Base-by-base conservation (phyloP, 108 stramenopile genomes). In the Hondaea fermentalgiana region DNA sequence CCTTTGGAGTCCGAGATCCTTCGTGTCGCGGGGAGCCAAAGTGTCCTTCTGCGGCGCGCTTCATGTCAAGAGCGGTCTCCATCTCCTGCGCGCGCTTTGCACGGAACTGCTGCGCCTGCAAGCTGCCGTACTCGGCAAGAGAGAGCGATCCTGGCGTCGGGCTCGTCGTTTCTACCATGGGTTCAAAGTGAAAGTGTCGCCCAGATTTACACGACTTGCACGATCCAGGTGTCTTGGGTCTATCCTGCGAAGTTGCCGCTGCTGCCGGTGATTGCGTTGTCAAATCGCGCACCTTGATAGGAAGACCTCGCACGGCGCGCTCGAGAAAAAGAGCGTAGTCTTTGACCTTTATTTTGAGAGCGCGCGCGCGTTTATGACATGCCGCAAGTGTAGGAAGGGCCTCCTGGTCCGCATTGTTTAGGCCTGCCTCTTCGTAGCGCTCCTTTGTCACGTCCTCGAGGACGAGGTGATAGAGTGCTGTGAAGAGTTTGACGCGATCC, bases 101-200 rank as follows among this genome's bases (percentile, higher is more conserved):
- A 2, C 76, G 45, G 51, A 83, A 83, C 0, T 16, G n/a, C 51
- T 53, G 45, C 6, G 76, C 76, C 51, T 83, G 76, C 6, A 83
- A 35, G 51, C 76, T 83, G 17, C 76, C 76, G 51, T 83, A 83
- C 76, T 83, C 76, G 19, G 76, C 76, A 16, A 83, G 76, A 14
- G 76, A 83, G 49, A 83, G 76, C n/a, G n/a, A 25, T 12, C 51
- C 76, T 6, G 44, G 76, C 51, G 19, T 47, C 3, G 76, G 49
- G 5, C 64, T 69, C 42, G 35, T 53, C 43, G 43, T n/a, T 35
- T 53, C n/a, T 47, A 21, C 45, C 14, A 12, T 6, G 17, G 19
- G n/a, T 12, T 53, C 49, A 83, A 42, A 28, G 35, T 28, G 35
- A 23, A 69, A 28, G 35, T 69, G 35, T 0, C 64, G 64, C 17